phyloP scores from a whole-genome alignment of 352 stramenopile genomes.

The Labyrinthula sp. region DNA sequence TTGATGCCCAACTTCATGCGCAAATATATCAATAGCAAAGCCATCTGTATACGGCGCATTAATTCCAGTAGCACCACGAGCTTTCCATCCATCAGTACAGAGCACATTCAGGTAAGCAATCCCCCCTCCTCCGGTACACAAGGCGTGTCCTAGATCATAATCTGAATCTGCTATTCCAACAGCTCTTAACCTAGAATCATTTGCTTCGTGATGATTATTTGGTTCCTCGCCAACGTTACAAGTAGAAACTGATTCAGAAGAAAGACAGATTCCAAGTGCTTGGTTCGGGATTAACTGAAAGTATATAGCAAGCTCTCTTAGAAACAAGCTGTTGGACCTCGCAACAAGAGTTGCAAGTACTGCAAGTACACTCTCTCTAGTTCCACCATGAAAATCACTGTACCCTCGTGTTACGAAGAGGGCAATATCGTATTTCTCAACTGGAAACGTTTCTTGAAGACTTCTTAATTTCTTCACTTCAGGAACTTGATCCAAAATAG shows the following conservation, averaged over 20 bases:
- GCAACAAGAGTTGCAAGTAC: slow-evolving; percentile 2
- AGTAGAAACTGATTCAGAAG: neutral
- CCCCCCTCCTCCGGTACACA: slow-evolving; percentile 1
- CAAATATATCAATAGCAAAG: slow-evolving; percentile 19
- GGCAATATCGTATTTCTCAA: slow-evolving; percentile 2
- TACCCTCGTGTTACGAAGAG: slow-evolving; percentile 13
- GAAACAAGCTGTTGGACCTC: slow-evolving; percentile 16
- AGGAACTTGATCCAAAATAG: too few relatives aligned
- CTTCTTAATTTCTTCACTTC: too few relatives aligned
- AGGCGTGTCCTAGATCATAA: slow-evolving; percentile 2
- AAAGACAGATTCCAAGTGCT: slow-evolving; percentile 9
- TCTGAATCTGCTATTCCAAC: slow-evolving; percentile 1
- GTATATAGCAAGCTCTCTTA: slow-evolving; percentile 22
- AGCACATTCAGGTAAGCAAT: slow-evolving; percentile 1
- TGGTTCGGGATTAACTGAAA: slow-evolving; percentile 24
- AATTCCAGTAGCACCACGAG: slow-evolving; percentile 8
- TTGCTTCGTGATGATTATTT: too few relatives aligned
- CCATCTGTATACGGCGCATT: neutral
- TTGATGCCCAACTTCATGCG: slow-evolving; percentile 24
- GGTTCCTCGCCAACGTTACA: too few relatives aligned
- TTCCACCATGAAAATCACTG: slow-evolving; percentile 1
- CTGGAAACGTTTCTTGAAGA: too few relatives aligned
- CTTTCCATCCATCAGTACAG: slow-evolving; percentile 15
- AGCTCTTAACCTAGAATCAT: too few relatives aligned
- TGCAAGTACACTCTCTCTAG: neutral